These are phyloP conservation scores for Alternaria dauci DNA, from an alignment of 2,329 filamentous ascomycete genomes.

Conservation along the genomic window DNA sequence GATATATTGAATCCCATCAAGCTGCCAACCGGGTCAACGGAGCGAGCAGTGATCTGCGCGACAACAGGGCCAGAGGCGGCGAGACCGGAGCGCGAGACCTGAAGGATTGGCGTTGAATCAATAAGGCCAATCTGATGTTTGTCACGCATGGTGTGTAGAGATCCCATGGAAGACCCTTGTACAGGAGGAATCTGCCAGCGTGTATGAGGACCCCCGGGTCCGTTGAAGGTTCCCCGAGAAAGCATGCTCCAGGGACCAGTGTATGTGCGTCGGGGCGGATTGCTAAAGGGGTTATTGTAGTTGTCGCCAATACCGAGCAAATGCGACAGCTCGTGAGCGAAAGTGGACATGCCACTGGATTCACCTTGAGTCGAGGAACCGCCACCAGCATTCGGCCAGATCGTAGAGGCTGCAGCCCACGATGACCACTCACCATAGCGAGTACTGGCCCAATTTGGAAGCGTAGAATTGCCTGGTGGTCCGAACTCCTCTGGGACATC, in stretches of 20 bases:
- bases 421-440: slow-evolving; percentile 64
- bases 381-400: slow-evolving; percentile 64
- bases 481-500: slow-evolving; percentile 61
- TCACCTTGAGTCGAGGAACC: slow-evolving; percentile 64
- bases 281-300: slow-evolving; percentile 63
- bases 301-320: slow-evolving; percentile 63
- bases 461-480: slow-evolving; percentile 55
- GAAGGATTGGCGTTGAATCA: slow-evolving; percentile 54
- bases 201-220: slow-evolving; percentile 62
- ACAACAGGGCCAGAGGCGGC: slow-evolving; percentile 56
- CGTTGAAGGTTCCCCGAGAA: slow-evolving; percentile 62
- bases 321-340: slow-evolving; percentile 63
- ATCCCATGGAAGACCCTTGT: slow-evolving; percentile 60
- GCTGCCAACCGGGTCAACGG: slow-evolving; percentile 53
- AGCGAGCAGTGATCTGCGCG: slow-evolving; percentile 59
- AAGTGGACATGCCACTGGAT: slow-evolving; percentile 62
- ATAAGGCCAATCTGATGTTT: slow-evolving; percentile 62
- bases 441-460: slow-evolving; percentile 59
- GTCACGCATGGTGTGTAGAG: slow-evolving; percentile 63
- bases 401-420: slow-evolving; percentile 60
- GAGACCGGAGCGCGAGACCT: slow-evolving; percentile 56
- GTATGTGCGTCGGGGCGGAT: slow-evolving; percentile 58
- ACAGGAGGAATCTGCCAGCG: slow-evolving; percentile 63
- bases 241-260: slow-evolving; percentile 65
- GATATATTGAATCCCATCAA: slow-evolving; percentile 60